Conservation (phyloP, 495 filamentous ascomycete species). For the Ramalina peruviana region DNA sequence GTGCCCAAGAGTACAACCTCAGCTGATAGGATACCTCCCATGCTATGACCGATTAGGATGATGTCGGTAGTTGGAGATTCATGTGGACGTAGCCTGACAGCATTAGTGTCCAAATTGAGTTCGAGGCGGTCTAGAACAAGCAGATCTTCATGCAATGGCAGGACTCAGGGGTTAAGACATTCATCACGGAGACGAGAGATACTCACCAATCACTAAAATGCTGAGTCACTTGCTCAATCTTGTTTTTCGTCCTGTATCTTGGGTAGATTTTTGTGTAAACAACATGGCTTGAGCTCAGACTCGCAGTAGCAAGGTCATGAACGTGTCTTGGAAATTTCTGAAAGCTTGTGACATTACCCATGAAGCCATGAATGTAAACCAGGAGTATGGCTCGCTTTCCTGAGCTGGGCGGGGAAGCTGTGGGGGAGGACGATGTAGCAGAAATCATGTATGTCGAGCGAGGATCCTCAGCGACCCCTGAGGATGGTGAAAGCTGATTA, state of each 20-base stretch:
- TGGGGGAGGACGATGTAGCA: constrained; percentile 45
- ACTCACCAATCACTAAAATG: constrained; percentile 68
- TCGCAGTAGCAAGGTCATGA: constrained; percentile 58
- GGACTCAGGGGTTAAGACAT: too few species aligned
- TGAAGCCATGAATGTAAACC: constrained; percentile 86
- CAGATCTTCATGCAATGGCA: too few species aligned
- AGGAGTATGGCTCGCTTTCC: constrained; percentile 52
- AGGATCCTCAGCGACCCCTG: constrained; percentile 34
- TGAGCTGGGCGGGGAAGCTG: constrained; percentile 21
- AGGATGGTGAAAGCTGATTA: constrained; percentile 5
- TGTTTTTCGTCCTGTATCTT: constrained; percentile 68
- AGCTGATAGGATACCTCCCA: constrained; percentile 74
- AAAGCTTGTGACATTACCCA: constrained; percentile 81
- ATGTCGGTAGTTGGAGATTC: constrained; percentile 64
- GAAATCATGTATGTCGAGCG: constrained; percentile 37
- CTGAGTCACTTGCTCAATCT: constrained; percentile 57
- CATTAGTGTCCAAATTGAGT: constrained; percentile 2
- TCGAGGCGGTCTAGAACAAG: neutral
- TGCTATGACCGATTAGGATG: constrained; percentile 74
- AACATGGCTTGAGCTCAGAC: constrained; percentile 55
- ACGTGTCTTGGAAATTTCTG: constrained; percentile 78
- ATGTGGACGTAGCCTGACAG: constrained; percentile 55
- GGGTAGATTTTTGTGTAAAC: constrained; percentile 90
- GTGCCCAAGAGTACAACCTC: constrained; percentile 57
- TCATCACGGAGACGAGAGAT: neutral